Percentiles rank a stretch among this genome's conserved stretches.
Conservation (phyloP, 805 yeast genomes). For the Ogataea philodendri region DNA sequence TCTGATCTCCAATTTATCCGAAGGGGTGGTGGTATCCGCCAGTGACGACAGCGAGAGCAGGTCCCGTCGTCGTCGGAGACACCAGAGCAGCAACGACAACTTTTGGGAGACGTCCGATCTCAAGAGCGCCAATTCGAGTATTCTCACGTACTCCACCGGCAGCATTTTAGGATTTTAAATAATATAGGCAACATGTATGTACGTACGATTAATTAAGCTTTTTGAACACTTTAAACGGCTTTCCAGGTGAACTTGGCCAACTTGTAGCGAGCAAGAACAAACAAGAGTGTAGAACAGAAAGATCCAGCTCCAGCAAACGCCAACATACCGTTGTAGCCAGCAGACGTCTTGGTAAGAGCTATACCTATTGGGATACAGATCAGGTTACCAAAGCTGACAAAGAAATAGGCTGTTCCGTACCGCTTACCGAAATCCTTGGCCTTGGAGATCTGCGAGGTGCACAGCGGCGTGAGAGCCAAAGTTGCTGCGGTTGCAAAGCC, state of each 20-base stretch:
- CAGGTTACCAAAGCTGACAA: constrained; percentile 42
- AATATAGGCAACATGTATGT: constrained; percentile 1
- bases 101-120: constrained; percentile 26
- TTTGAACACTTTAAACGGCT: constrained; percentile 5
- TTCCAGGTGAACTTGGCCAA: constrained; percentile 25
- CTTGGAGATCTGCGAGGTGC: constrained; percentile 63
- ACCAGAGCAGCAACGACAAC: constrained; percentile 12
- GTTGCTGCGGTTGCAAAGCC: constrained; percentile 65
- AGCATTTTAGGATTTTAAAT: constrained; percentile 28
- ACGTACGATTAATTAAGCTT: background rate
- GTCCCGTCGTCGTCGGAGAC: constrained; percentile 4
- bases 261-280: constrained; percentile 21
- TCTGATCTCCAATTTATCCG: constrained; percentile 16
- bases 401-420: constrained; percentile 65
- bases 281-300: constrained; percentile 18
- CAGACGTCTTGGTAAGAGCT: constrained; percentile 30
- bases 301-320: constrained; percentile 34
- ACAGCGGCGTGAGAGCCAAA: constrained; percentile 63
- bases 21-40: constrained; percentile 3
- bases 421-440: constrained; percentile 66
- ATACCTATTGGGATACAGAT: constrained; percentile 48
- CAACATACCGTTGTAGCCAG: constrained; percentile 33
- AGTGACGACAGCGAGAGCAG: constrained; percentile 6
- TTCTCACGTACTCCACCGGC: constrained; percentile 27
- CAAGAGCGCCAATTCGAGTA: constrained; percentile 26